A percentile compares a stretch with the other conserved stretches of the same genome.
These are phyloP conservation scores for Arctium lappa DNA, from an alignment of 129 eudicot genomes.

Conservation along the genomic window DNA sequence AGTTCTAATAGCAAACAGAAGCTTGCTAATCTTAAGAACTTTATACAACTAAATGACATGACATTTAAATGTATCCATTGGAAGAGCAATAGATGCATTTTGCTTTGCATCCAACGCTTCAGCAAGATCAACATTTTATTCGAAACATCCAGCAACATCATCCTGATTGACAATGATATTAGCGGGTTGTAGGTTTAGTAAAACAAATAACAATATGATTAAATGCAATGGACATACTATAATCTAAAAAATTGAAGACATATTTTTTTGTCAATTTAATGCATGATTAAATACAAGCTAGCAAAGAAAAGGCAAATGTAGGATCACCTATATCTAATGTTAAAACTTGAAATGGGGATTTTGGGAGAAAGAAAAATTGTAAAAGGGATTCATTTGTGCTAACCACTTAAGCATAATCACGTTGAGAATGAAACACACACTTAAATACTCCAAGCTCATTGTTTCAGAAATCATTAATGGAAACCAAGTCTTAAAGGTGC, in stretches of 20 bases:
- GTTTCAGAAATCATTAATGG: conserved; percentile 16
- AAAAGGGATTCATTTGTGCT: background rate
- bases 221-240: conserved; percentile 48
- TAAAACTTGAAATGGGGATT: no score
- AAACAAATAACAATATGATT: background rate
- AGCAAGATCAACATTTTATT: conserved; percentile 92
- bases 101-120: conserved; percentile 84
- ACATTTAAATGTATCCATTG: conserved; percentile 80
- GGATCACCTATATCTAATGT: no score
- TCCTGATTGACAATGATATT: conserved; percentile 50
- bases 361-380: no score
- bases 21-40: background rate
- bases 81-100: conserved; percentile 70
- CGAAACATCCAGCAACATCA: conserved; percentile 95
- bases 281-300: no score
- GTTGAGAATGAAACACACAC: conserved; percentile 3
- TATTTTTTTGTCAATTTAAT: no score
- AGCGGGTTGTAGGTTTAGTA: background rate
- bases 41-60: conserved; percentile 41
- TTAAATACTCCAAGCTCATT: conserved; percentile 19
- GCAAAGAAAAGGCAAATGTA: no score
- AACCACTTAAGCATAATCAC: conserved; percentile 14
- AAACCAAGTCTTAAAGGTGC: background rate
- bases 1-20: background rate
- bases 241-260: background rate